Evolutionary conservation across 139 green algal species (phyloP).

Genomic region (Zygnema circumcarinatum): DNA sequence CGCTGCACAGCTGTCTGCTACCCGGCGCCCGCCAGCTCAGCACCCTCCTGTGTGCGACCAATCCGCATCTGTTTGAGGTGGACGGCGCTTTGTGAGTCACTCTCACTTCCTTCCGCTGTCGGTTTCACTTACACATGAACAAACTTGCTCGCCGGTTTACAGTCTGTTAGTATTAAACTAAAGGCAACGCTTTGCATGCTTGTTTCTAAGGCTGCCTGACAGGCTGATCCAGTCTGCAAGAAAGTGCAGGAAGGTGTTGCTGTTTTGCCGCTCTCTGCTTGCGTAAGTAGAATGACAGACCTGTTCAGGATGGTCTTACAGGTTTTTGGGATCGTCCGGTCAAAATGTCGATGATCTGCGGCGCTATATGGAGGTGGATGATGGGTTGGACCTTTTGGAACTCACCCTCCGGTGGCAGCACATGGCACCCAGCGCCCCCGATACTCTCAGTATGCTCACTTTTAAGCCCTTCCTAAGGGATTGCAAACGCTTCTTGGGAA

Average conservation of each 20-base stretch:
- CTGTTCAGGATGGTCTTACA: background rate
- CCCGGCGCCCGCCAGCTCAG: slow-evolving; percentile 65
- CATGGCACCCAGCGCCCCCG: slow-evolving; percentile 90
- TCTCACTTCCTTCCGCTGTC: background rate
- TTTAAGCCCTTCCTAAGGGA: background rate
- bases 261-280: background rate
- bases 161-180: too few species aligned
- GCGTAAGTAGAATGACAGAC: background rate
- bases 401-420: slow-evolving; percentile 84
- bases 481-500: too few species aligned
- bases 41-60: slow-evolving; percentile 75
- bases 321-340: slow-evolving; percentile 88
- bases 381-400: slow-evolving; percentile 75
- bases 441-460: slow-evolving; percentile 80
- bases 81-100: slow-evolving; percentile 49
- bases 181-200: background rate
- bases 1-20: slow-evolving; percentile 90
- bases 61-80: slow-evolving; percentile 87
- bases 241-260: background rate
- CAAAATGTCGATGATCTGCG: slow-evolving; percentile 89
- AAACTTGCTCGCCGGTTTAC: too few species aligned
- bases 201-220: background rate
- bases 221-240: background rate
- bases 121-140: background rate
- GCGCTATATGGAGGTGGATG: slow-evolving; percentile 68